phyloP scores from a whole-genome alignment of 768 basidiomycete species.

The Auricularia heimuer region DNA sequence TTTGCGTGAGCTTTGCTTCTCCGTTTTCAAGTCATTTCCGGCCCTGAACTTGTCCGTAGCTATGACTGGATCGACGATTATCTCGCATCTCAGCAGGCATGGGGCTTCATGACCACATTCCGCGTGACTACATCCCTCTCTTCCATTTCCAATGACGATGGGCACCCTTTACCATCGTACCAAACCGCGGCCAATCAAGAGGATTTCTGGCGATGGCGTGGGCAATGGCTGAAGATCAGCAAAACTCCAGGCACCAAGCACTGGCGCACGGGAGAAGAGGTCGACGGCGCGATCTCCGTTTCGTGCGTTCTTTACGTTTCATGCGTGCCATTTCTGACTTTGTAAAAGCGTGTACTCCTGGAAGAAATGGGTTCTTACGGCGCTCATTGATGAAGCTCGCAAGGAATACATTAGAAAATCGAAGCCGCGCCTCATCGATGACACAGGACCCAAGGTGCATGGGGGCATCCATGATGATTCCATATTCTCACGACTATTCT shows the following conservation, averaged over 20 bases:
- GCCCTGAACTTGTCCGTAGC: too few species aligned
- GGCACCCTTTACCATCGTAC: background rate
- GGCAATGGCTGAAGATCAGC: background rate
- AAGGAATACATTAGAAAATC: constrained; percentile 31
- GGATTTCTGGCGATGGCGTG: background rate
- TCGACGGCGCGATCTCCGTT: background rate
- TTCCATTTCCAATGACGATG: background rate
- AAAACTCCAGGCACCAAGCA: background rate
- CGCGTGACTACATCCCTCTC: background rate
- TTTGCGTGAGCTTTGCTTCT: background rate
- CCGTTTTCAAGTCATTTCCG: too few species aligned
- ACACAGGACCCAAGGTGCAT: background rate
- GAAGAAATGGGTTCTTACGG: constrained; percentile 31
- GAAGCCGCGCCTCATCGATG: constrained; percentile 27
- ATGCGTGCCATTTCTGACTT: too few species aligned
- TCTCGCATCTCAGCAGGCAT: background rate
- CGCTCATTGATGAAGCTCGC: constrained; percentile 34
- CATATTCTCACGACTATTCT: background rate
- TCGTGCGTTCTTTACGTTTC: background rate
- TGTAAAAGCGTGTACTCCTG: constrained; percentile 32
- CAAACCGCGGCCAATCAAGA: background rate
- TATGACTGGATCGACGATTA: constrained; percentile 2
- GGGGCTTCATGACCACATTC: background rate
- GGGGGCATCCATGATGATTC: constrained; percentile 4
- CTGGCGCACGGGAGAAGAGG: background rate